A percentile compares a stretch with the other conserved stretches of the same genome.
phyloP scores from a whole-genome alignment of 2,329 filamentous ascomycete genomes.

The Aspergillus sp. region DNA sequence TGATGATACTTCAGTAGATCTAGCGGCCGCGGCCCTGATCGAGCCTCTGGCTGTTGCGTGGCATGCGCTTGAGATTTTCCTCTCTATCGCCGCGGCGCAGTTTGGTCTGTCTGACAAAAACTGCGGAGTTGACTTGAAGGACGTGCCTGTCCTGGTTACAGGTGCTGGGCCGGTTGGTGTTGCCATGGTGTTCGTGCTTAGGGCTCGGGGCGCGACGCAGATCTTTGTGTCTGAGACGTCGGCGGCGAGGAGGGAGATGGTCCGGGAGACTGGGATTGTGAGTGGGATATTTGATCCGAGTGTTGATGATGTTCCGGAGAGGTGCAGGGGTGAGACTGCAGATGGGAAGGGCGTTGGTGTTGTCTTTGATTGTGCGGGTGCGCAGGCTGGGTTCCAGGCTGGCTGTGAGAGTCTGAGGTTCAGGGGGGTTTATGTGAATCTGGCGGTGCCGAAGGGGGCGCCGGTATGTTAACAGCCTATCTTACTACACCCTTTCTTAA shows the following conservation, averaged over 20 bases:
- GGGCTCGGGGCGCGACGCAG: conserved; percentile 3
- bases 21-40: conserved; percentile 13
- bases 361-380: conserved; percentile 16
- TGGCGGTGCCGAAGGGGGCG: conserved; percentile 5
- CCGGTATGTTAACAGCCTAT: conserved; percentile 1
- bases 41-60: conserved; percentile 15
- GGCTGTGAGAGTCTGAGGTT: conserved; percentile 10
- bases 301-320: not conserved
- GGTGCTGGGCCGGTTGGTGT: conserved; percentile 10
- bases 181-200: conserved; percentile 4
- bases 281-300: conserved; percentile 5
- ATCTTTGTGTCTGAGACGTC: conserved; percentile 11
- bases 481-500: too few relatives aligned
- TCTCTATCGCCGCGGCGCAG: not conserved
- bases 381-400: conserved; percentile 5
- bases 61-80: conserved; percentile 7
- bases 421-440: conserved; percentile 12
- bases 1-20: not conserved
- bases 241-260: not conserved
- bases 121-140: not conserved
- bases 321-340: not conserved
- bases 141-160: not conserved
- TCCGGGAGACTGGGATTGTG: not conserved
- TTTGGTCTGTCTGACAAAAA: too few relatives aligned
- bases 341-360: conserved; percentile 1